Conservation (phyloP, 495 filamentous ascomycete genomes). For the Amorphotheca resinae region DNA sequence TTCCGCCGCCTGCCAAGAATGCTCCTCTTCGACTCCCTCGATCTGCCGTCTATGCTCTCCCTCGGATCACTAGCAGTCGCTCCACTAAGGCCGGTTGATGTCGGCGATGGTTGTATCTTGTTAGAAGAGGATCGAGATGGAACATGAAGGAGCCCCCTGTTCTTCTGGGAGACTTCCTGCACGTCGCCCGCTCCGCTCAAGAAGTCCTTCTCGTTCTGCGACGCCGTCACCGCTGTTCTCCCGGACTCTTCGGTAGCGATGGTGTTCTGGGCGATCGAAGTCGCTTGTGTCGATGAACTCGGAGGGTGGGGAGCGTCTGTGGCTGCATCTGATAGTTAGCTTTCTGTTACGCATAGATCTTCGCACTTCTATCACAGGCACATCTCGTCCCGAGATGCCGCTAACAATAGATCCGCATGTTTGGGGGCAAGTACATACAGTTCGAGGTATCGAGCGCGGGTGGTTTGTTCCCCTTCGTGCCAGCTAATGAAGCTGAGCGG, state of each 20-base stretch:
- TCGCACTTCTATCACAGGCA: slow-evolving; percentile 18
- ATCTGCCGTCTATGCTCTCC: slow-evolving; percentile 47
- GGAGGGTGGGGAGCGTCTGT: slow-evolving; percentile 19
- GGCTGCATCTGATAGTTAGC: slow-evolving; percentile 11
- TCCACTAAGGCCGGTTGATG: slow-evolving; percentile 51
- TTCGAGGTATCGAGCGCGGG: slow-evolving; percentile 18
- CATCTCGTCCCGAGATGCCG: not conserved
- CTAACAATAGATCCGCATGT: not conserved
- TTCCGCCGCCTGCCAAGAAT: slow-evolving; percentile 54
- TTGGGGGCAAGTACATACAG: slow-evolving; percentile 13
- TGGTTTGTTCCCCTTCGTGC: slow-evolving; percentile 14
- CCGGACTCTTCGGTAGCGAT: slow-evolving; percentile 27
- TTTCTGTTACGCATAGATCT: slow-evolving; percentile 6
- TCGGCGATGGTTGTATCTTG: slow-evolving; percentile 47
- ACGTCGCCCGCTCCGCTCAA: slow-evolving; percentile 30
- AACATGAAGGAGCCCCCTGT: slow-evolving; percentile 48
- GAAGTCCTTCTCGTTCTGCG: slow-evolving; percentile 33
- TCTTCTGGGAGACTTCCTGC: slow-evolving; percentile 31
- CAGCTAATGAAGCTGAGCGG: slow-evolving; percentile 17
- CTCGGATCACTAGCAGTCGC: slow-evolving; percentile 47
- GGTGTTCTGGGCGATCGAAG: slow-evolving; percentile 26
- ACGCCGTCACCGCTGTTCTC: slow-evolving; percentile 18
- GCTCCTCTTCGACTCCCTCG: slow-evolving; percentile 55
- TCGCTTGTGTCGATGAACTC: slow-evolving; percentile 19
- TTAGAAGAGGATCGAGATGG: slow-evolving; percentile 61